Evolutionary conservation across 129 eudicot species (phyloP), one percentile per base, ranked within the genome.

Genomic region (Artemisia argyi): DNA sequence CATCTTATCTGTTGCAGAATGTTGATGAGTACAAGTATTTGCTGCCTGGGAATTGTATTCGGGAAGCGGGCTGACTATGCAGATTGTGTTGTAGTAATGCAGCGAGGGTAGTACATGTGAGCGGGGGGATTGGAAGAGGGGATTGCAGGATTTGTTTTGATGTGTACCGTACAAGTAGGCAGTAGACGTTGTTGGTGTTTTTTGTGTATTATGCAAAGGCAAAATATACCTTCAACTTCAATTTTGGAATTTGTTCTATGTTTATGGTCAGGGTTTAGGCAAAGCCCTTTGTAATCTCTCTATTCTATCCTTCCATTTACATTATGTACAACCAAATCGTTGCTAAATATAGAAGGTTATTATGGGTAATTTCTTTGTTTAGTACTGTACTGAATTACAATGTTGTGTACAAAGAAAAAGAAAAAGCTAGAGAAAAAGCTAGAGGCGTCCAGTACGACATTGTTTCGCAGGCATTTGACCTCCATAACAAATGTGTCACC

Each of bases 41-140:
- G 54, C 65, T 87, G 76, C 92, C 92, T 1, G 92, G 92, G 18
- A 87, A 84, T 50, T 87, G 92, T 51, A 17, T 66, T 2, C 66
- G 92, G 49, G 87, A 87, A 57, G 53, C 47, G 10, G 77, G 76
- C 47, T 46, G 30, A 22, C 47, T 16, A 7, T 22, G 42, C 42
- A 61, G 65, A 61, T 4, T 61, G 70, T 44, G 56, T 44, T 65
- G 70, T 65, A 65, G 17, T 5, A 12, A 46, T 18, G 70, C 70
- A 46, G 53, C 22, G 30, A 65, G 69, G n/a, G 53, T 65, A 16
- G 52, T 39, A 65, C 54, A 65, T 65, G 22, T 11, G 12, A 48
- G 17, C 14, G 7, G 47, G 16, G 24, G 16, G 46, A 20, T 71
- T 15, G 10, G 49, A 20, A n/a, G 60, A 24, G 76, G 49, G 1